These are phyloP conservation scores for Oryza meyeriana DNA, from an alignment of 176 grass and related monocot species.

Conservation along the genomic window DNA sequence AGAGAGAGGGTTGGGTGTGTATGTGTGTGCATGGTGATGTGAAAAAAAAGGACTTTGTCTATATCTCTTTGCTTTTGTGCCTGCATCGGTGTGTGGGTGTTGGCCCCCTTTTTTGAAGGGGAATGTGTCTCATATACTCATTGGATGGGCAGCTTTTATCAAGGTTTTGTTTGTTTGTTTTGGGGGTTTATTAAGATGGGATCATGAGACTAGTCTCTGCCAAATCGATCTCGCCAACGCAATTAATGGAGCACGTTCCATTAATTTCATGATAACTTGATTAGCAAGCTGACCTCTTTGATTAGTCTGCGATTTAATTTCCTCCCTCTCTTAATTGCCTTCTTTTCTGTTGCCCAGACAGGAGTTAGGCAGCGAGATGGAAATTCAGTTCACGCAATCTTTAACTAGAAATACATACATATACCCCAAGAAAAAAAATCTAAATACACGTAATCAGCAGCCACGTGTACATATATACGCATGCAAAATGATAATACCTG, in stretches of 20 bases:
- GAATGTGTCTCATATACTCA: slow-evolving; percentile 74
- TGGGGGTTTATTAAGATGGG: slow-evolving; percentile 34
- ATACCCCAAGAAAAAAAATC: neutral
- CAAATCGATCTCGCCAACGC: neutral
- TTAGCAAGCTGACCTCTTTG: neutral
- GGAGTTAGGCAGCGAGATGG: slow-evolving; percentile 31
- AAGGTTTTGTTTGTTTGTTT: slow-evolving; percentile 59
- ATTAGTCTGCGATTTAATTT: neutral
- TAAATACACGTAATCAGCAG: neutral
- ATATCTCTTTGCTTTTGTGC: slow-evolving; percentile 61
- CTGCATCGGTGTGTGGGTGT: slow-evolving; percentile 47
- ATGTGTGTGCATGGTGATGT: neutral
- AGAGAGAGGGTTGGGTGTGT: neutral
- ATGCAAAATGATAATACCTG: neutral
- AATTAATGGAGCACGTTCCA: neutral
- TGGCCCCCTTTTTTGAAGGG: slow-evolving; percentile 47
- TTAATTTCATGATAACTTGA: slow-evolving; percentile 11
- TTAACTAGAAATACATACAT: neutral
- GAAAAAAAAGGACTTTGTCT: slow-evolving; percentile 53
- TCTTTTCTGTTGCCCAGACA: neutral
- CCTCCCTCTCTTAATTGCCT: neutral
- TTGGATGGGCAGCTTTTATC: slow-evolving; percentile 72
- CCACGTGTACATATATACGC: neutral
- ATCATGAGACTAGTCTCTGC: slow-evolving; percentile 16
- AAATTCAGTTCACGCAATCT: slow-evolving; percentile 1